phyloP scores from a whole-genome alignment of 1,139 yeast genomes.

The Tardiomyces depauwii region DNA sequence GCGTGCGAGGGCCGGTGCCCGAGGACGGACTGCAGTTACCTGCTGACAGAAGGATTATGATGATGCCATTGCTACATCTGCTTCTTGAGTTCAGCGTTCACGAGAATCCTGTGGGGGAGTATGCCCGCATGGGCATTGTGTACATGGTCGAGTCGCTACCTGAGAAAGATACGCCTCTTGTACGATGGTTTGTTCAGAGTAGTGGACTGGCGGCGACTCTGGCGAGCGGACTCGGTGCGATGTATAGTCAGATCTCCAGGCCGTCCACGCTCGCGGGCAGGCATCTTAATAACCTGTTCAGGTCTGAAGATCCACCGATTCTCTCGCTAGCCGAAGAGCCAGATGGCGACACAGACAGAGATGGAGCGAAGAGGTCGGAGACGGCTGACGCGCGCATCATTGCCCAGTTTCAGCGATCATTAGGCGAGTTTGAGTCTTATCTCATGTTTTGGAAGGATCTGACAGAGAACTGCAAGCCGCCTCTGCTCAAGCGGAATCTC shows the following conservation, averaged over 20 bases:
- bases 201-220: slow-evolving; percentile 19
- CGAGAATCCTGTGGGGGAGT: slow-evolving; percentile 20
- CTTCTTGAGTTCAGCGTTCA: slow-evolving; percentile 19
- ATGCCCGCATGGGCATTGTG: slow-evolving; percentile 21
- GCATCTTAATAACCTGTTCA: not conserved
- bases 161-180: slow-evolving; percentile 11
- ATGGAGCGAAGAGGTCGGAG: not conserved
- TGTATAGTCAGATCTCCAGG: slow-evolving; percentile 15
- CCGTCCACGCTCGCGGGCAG: not conserved
- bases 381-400: slow-evolving; percentile 7
- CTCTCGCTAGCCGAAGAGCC: not conserved
- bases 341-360: not conserved
- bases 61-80: slow-evolving; percentile 18
- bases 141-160: slow-evolving; percentile 19
- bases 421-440: slow-evolving; percentile 16
- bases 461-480: slow-evolving; percentile 12
- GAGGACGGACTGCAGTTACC: too few species aligned
- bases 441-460: slow-evolving; percentile 25
- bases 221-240: slow-evolving; percentile 24
- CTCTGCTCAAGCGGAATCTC: slow-evolving; percentile 10
- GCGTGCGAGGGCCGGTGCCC: too few species aligned
- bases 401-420: slow-evolving; percentile 3
- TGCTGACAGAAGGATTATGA: too few species aligned
- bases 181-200: slow-evolving; percentile 18
- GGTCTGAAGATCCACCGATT: not conserved